Percentiles rank a stretch among this genome's conserved stretches.
Evolutionary conservation across 805 yeast species (phyloP).

Genomic region (Tetrapisispora arboricola): DNA sequence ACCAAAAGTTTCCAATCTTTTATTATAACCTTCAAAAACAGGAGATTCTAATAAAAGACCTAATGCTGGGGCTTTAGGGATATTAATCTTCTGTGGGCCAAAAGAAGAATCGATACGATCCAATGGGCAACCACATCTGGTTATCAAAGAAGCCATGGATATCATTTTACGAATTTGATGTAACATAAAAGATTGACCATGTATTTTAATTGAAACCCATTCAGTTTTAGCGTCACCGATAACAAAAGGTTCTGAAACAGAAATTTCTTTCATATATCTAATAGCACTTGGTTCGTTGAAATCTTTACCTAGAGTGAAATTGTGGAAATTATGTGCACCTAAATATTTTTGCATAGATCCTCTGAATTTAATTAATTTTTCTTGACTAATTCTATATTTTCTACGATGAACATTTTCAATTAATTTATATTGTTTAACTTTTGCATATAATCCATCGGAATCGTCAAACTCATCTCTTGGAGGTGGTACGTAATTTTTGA

Average conservation of each 20-base stretch:
- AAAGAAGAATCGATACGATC: constrained; percentile 71
- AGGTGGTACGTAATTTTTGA: constrained; percentile 27
- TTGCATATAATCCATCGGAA: constrained; percentile 27
- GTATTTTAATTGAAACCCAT: constrained; percentile 92
- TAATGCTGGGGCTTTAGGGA: constrained; percentile 96
- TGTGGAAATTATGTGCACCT: constrained; percentile 89
- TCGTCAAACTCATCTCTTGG: constrained; percentile 33
- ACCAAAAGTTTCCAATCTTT: constrained; percentile 60
- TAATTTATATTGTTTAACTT: constrained; percentile 44
- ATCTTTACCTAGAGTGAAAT: constrained; percentile 72
- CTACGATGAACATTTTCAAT: constrained; percentile 62
- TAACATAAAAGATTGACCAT: constrained; percentile 96
- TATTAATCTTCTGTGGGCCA: constrained; percentile 61
- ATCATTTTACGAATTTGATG: constrained; percentile 98
- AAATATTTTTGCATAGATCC: constrained; percentile 60
- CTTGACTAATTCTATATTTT: constrained; percentile 52
- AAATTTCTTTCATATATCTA: constrained; percentile 69
- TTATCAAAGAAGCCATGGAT: constrained; percentile 80
- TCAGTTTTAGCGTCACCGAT: constrained; percentile 87
- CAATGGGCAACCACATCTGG: constrained; percentile 78
- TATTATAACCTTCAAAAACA: constrained; percentile 78
- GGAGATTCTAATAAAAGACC: constrained; percentile 88
- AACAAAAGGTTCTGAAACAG: constrained; percentile 79
- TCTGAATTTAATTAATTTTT: constrained; percentile 53
- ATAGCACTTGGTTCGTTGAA: constrained; percentile 79